Evolutionary conservation across 306 rosid species (phyloP).

Genomic region (Mimosa pudica): DNA sequence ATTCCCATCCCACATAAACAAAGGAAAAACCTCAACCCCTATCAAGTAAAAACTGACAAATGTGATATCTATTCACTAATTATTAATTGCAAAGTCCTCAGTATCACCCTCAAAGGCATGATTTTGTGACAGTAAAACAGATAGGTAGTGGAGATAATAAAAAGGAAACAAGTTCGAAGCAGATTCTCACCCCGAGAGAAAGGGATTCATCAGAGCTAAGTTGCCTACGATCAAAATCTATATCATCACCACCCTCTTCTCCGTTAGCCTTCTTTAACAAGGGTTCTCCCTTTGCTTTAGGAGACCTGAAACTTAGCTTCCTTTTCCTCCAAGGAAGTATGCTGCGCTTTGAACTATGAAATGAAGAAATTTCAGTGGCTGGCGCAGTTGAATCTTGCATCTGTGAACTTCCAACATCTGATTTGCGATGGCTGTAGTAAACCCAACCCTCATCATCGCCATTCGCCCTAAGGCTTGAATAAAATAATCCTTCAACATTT

Average conservation of each 20-base stretch:
- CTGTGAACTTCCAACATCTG: constrained; percentile 62
- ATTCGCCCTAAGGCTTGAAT: constrained; percentile 48
- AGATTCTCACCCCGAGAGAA: constrained; percentile 57
- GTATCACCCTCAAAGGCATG: background rate
- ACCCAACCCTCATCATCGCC: constrained; percentile 80
- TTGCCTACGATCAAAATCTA: constrained; percentile 96
- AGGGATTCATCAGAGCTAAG: constrained; percentile 93
- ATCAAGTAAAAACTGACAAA: background rate
- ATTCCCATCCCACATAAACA: background rate
- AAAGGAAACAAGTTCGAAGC: constrained; percentile 17
- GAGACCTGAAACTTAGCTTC: constrained; percentile 90
- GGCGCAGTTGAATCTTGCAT: constrained; percentile 53
- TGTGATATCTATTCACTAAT: background rate
- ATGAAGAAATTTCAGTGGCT: constrained; percentile 56
- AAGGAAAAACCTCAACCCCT: background rate
- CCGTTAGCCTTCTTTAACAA: constrained; percentile 84
- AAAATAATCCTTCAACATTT: constrained; percentile 79
- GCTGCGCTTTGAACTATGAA: constrained; percentile 71
- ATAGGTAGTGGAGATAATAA: background rate
- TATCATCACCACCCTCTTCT: constrained; percentile 99
- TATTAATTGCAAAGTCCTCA: constrained; percentile 7
- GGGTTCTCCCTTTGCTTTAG: constrained; percentile 87
- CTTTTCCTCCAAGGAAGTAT: constrained; percentile 94
- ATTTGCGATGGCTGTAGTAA: constrained; percentile 78
- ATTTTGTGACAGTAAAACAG: background rate